These are phyloP conservation scores for Aegle marmelos DNA, from an alignment of 345 rosid species.

Conservation along the genomic window DNA sequence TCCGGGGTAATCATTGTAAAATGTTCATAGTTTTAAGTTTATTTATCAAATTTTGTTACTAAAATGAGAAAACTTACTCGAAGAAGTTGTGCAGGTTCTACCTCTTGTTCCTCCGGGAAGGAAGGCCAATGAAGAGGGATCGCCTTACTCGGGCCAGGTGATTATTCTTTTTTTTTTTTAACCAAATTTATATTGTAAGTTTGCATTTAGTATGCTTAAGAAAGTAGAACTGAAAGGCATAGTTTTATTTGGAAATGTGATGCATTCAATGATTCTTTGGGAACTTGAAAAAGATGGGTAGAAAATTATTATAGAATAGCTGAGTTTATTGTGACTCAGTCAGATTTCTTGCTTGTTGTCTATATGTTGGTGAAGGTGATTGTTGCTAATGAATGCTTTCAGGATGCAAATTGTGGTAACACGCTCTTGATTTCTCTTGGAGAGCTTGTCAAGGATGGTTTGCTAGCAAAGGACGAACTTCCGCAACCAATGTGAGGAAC, in stretches of 20 bases:
- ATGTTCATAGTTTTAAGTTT: background rate
- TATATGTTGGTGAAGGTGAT: background rate
- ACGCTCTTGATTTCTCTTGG: conserved; percentile 87
- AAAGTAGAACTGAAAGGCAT: background rate
- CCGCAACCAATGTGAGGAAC: conserved; percentile 61
- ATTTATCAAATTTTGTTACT: background rate
- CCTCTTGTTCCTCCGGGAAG: conserved; percentile 94
- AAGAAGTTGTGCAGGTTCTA: conserved; percentile 56
- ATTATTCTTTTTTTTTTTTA: background rate
- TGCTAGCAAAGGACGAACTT: conserved; percentile 64
- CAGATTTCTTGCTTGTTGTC: background rate
- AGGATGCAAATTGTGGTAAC: conserved; percentile 98
- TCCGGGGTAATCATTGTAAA: background rate
- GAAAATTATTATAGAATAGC: background rate
- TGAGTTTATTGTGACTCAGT: background rate
- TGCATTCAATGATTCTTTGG: background rate
- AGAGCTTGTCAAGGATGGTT: conserved; percentile 85
- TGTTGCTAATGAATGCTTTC: conserved; percentile 11
- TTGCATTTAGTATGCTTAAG: background rate
- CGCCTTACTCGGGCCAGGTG: conserved; percentile 95
- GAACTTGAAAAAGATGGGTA: background rate
- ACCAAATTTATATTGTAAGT: background rate
- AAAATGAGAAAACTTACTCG: background rate
- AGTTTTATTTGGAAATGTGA: background rate
- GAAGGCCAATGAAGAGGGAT: conserved; percentile 58